Evolutionary conservation across 1,284 basidiomycete species (phyloP).

Genomic region (Ganoderma leucocontextum): DNA sequence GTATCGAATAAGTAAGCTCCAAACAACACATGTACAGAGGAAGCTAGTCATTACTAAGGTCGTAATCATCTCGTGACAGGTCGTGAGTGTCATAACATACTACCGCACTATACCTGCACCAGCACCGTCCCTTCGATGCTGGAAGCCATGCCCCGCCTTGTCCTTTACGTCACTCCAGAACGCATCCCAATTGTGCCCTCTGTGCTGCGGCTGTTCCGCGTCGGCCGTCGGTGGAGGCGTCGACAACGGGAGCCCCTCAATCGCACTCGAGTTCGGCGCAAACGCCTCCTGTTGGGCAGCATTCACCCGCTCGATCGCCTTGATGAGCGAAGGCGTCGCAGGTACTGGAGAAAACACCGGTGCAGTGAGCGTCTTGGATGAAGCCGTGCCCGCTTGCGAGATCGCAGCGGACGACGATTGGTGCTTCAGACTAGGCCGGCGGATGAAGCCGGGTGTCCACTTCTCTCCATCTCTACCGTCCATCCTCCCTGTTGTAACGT

Average conservation of each 20-base stretch:
- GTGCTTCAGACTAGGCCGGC: constrained; percentile 34
- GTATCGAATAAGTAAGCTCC: constrained; percentile 21
- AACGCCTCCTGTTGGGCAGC: constrained; percentile 62
- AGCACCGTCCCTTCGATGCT: constrained; percentile 17
- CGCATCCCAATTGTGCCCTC: constrained; percentile 50
- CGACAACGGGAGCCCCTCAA: constrained; percentile 27
- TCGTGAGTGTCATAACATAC: constrained; percentile 31
- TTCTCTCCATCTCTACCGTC: constrained; percentile 29
- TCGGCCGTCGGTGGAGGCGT: constrained; percentile 22
- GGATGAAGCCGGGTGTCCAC: constrained; percentile 47
- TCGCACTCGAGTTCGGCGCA: constrained; percentile 23
- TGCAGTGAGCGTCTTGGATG: constrained; percentile 25
- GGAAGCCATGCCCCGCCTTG: constrained; percentile 38
- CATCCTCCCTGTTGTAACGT: constrained; percentile 17
- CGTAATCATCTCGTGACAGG: constrained; percentile 28
- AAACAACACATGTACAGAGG: not conserved
- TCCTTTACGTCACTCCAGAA: constrained; percentile 49
- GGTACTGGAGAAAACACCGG: constrained; percentile 53
- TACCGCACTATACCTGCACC: constrained; percentile 17
- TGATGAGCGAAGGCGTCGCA: constrained; percentile 68
- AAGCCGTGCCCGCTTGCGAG: constrained; percentile 23
- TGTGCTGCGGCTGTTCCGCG: constrained; percentile 24
- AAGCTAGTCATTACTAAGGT: constrained; percentile 7
- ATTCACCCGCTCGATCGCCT: constrained; percentile 63
- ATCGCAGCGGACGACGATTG: constrained; percentile 23